Percentiles rank a stretch among this genome's conserved stretches.
Evolutionary conservation across 78 protist genomes (phyloP).

Genomic region (Creolimax fragrantissima): DNA sequence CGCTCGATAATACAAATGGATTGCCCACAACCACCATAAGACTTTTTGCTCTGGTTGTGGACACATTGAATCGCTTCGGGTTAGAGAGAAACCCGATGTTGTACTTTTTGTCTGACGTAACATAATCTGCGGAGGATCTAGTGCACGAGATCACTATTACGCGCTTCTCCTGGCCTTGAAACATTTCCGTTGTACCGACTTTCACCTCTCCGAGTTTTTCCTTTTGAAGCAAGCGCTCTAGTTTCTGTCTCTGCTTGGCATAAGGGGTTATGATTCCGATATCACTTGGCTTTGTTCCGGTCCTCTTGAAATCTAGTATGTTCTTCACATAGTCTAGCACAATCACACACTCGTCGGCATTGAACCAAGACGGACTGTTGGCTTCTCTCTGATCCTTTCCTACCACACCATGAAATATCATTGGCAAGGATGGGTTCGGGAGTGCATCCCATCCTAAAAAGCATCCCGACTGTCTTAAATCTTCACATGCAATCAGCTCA

Average conservation of each 20-base stretch:
- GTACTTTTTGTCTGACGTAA: background rate
- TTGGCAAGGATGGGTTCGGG: background rate
- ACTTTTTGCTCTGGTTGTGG: constrained; percentile 24
- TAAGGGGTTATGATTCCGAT: background rate
- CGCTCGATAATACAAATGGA: background rate
- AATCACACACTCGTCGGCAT: background rate
- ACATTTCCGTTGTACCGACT: constrained; percentile 41
- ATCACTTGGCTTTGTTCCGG: background rate
- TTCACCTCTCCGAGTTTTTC: background rate
- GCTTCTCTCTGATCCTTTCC: background rate
- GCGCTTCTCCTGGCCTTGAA: constrained; percentile 33
- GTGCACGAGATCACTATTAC: constrained; percentile 7
- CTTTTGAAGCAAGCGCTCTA: background rate
- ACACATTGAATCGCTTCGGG: constrained; percentile 31
- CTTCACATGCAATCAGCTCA: background rate
- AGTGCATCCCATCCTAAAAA: background rate
- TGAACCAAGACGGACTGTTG: background rate
- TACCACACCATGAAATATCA: background rate
- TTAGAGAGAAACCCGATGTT: background rate
- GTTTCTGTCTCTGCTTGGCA: constrained; percentile 16
- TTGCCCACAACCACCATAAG: constrained; percentile 35
- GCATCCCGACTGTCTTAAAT: background rate
- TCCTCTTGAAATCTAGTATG: background rate
- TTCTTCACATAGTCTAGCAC: background rate
- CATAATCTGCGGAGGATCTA: background rate